Conservation (phyloP, 306 rosid species). For the Cucurbita pepo region DNA sequence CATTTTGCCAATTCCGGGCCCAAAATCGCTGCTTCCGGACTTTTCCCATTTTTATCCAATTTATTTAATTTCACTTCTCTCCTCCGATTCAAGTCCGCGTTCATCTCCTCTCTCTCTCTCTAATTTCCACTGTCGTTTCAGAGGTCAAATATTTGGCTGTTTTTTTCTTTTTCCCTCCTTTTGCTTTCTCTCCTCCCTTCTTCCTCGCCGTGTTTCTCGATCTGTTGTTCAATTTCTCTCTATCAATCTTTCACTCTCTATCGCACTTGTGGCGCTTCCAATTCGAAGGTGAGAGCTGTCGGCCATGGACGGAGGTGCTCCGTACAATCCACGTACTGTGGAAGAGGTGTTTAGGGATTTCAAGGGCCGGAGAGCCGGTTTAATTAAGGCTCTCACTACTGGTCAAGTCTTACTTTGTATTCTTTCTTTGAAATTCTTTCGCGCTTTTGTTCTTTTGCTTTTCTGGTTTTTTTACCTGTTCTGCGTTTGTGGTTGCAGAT, state of each 20-base stretch:
- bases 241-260: not conserved
- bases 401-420: not conserved
- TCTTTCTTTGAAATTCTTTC: not conserved
- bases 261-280: not conserved
- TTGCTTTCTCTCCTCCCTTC: not conserved
- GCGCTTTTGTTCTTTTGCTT: not conserved
- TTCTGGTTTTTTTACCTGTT: not conserved
- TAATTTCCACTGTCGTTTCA: not conserved
- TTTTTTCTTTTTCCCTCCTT: constrained; percentile 12
- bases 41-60: constrained; percentile 14
- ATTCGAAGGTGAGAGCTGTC: not conserved
- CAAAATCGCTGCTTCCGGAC: not conserved
- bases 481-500: constrained; percentile 11
- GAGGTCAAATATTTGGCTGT: constrained; percentile 5
- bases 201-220: not conserved
- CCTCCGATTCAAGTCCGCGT: constrained; percentile 18
- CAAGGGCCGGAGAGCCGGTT: constrained; percentile 29
- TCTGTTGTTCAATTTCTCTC: not conserved
- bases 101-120: not conserved
- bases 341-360: constrained; percentile 36
- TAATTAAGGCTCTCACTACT: constrained; percentile 36
- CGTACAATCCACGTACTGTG: constrained; percentile 33
- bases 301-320: constrained; percentile 20
- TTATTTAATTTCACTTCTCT: constrained; percentile 3
- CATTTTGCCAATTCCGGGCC: not conserved